phyloP scores from a whole-genome alignment of 805 yeast genomes.

The Suhomyces canberraensis region DNA sequence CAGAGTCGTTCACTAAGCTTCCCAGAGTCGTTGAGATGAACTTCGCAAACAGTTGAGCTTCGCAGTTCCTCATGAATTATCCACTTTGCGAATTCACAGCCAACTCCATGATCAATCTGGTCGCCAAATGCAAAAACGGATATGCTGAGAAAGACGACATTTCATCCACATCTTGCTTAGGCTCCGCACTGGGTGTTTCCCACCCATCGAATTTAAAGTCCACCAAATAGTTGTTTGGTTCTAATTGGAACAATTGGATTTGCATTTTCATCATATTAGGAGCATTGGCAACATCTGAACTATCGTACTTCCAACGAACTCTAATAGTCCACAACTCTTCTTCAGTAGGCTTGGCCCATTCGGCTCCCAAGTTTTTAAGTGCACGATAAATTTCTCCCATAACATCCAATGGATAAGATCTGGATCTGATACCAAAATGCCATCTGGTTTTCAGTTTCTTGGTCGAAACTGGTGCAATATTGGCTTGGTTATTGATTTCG shows the following conservation, averaged over 20 bases:
- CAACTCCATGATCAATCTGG: constrained; percentile 89
- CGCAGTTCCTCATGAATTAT: too few species aligned
- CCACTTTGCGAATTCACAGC: constrained; percentile 85
- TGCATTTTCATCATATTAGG: constrained; percentile 95
- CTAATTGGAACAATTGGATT: constrained; percentile 91
- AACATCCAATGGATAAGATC: constrained; percentile 95
- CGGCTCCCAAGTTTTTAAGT: constrained; percentile 88
- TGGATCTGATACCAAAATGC: constrained; percentile 97
- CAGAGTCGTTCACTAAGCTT: too few species aligned
- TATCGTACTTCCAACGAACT: constrained; percentile 82
- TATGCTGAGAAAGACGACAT: constrained; percentile 92
- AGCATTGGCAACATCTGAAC: constrained; percentile 32
- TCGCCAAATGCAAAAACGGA: constrained; percentile 90
- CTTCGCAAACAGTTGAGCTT: too few species aligned
- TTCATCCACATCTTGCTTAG: constrained; percentile 52
- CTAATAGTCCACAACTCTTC: constrained; percentile 95
- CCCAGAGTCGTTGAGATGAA: too few species aligned
- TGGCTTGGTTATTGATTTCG: constrained; percentile 36
- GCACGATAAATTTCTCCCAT: constrained; percentile 99
- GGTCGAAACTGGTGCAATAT: constrained; percentile 53
- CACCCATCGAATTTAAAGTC: constrained; percentile 98
- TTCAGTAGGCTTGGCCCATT: constrained; percentile 94
- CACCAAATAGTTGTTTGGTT: constrained; percentile 91
- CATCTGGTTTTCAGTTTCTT: constrained; percentile 93
- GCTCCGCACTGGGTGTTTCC: constrained; percentile 52